Conservation (phyloP, 257 asterid species). For the Ilex asprella region DNA sequence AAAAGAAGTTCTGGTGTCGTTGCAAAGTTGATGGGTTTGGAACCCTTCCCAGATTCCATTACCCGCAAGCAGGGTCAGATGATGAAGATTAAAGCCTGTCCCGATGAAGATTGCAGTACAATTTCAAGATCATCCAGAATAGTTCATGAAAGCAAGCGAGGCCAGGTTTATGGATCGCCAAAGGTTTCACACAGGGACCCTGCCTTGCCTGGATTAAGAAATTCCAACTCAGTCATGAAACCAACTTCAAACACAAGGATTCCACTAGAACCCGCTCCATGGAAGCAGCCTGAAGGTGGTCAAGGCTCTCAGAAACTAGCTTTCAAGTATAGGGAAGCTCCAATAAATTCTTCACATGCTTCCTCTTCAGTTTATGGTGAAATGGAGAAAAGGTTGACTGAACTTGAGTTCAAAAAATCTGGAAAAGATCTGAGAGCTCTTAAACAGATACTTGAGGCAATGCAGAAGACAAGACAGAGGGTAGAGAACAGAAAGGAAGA, state of each 20-base stretch:
- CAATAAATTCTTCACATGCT: conserved; percentile 23
- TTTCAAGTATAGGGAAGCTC: conserved; percentile 29
- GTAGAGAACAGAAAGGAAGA: conserved; percentile 39
- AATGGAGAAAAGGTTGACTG: conserved; percentile 76
- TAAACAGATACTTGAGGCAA: conserved; percentile 78
- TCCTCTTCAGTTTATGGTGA: conserved; percentile 72
- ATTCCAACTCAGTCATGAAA: conserved; percentile 27
- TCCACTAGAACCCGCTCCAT: conserved; percentile 84
- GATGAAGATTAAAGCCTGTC: conserved; percentile 19
- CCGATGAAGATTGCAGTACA: conserved; percentile 24
- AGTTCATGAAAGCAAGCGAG: conserved; percentile 29
- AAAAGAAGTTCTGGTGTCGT: conserved; percentile 57
- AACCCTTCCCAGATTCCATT: conserved; percentile 42
- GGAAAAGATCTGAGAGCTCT: conserved; percentile 92
- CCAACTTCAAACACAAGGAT: conserved; percentile 37
- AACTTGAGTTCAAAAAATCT: conserved; percentile 68
- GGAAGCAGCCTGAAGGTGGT: conserved; percentile 54
- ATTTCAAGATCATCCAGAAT: conserved; percentile 18
- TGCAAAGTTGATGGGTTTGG: conserved; percentile 95
- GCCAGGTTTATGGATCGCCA: conserved; percentile 26
- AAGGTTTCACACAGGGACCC: conserved; percentile 32
- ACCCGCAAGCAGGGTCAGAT: conserved; percentile 29
- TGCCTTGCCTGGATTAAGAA: conserved; percentile 24
- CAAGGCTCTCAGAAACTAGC: conserved; percentile 36
- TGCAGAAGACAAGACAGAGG: conserved; percentile 66